These are phyloP conservation scores for Vaccinium macrocarpon DNA, from an alignment of 148 eudicot species.

Conservation along the genomic window DNA sequence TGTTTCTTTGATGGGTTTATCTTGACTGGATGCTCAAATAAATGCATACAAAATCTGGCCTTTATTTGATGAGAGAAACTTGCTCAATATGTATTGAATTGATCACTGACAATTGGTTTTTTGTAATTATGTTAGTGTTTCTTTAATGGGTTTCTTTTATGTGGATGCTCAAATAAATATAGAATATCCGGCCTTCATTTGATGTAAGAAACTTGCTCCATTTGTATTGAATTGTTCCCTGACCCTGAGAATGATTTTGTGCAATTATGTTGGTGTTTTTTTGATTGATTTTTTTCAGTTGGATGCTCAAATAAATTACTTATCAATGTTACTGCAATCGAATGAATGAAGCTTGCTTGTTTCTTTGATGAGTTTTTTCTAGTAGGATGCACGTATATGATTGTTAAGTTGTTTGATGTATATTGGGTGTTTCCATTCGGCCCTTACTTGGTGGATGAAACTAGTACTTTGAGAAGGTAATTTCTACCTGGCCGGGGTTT, in stretches of 20 bases:
- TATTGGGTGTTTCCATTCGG: neutral
- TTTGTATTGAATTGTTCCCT: too few species aligned
- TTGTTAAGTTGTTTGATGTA: neutral
- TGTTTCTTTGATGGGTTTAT: neutral
- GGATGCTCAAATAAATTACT: neutral
- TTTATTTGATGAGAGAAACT: too few species aligned
- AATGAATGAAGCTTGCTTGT: neutral
- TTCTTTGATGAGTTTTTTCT: neutral
- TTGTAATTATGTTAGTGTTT: too few species aligned
- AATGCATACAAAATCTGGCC: neutral
- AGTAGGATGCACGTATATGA: neutral
- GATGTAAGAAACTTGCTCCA: too few species aligned
- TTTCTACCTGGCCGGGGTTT: neutral
- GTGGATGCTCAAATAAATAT: too few species aligned
- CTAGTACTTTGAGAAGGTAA: slow-evolving; percentile 1
- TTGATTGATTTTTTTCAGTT: too few species aligned
- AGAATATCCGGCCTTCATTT: too few species aligned
- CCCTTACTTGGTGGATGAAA: neutral
- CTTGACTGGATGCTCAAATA: neutral
- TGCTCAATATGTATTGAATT: too few species aligned
- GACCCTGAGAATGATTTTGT: too few species aligned
- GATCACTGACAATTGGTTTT: too few species aligned
- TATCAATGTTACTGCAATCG: neutral
- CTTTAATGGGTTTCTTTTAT: too few species aligned
- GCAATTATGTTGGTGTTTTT: too few species aligned